Percentiles rank a stretch among this genome's conserved stretches.
phyloP scores from a whole-genome alignment of 768 basidiomycete species.

The Hirschioporus abietinus region DNA sequence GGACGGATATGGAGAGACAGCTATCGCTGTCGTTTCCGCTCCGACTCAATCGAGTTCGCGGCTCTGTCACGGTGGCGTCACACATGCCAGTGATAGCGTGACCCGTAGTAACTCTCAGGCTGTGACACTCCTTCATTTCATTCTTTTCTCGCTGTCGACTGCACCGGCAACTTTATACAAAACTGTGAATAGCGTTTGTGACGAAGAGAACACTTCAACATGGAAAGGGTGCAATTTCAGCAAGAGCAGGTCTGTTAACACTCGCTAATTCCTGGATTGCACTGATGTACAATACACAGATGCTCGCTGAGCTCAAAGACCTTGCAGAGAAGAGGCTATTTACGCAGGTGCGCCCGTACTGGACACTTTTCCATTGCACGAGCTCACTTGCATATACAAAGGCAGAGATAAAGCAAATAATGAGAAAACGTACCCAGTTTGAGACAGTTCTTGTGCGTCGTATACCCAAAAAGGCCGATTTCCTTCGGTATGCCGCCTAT shows the following conservation, averaged over 20 bases:
- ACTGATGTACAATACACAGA: slow-evolving; percentile 36
- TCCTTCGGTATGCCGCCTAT: slow-evolving; percentile 85
- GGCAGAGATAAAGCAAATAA: slow-evolving; percentile 79
- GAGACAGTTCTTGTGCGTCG: slow-evolving; percentile 82
- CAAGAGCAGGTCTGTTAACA: slow-evolving; percentile 68
- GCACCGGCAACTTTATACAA: background rate
- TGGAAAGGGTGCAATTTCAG: slow-evolving; percentile 94
- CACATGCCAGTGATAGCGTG: background rate
- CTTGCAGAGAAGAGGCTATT: slow-evolving; percentile 82
- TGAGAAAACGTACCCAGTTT: slow-evolving; percentile 77
- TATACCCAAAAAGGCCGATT: slow-evolving; percentile 82
- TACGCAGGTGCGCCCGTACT: slow-evolving; percentile 49
- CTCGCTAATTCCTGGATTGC: background rate
- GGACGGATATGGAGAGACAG: background rate
- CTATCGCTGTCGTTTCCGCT: background rate
- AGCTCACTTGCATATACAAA: slow-evolving; percentile 20
- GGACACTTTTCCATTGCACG: background rate
- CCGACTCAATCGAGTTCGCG: background rate
- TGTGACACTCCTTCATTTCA: background rate
- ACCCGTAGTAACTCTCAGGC: background rate
- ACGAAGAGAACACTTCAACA: slow-evolving; percentile 25
- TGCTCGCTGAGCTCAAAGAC: slow-evolving; percentile 95
- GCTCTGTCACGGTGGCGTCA: background rate
- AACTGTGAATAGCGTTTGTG: background rate
- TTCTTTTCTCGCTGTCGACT: background rate